These are phyloP conservation scores for Lepidium aucheri DNA, from an alignment of 345 rosid genomes.

Conservation along the genomic window DNA sequence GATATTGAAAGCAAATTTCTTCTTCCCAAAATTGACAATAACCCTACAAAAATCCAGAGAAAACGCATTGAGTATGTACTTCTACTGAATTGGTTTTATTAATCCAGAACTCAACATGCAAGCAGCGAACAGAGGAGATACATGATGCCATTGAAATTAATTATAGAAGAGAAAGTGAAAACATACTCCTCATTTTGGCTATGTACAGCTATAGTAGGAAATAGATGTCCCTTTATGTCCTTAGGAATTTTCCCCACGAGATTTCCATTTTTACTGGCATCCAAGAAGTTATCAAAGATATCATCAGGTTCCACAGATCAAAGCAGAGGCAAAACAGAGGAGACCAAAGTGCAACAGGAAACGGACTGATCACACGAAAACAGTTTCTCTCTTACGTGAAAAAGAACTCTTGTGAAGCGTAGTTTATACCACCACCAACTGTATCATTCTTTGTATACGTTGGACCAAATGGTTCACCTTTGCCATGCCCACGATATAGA, in stretches of 20 bases:
- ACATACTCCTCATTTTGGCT: conserved; percentile 97
- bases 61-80: conserved; percentile 11
- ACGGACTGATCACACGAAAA: neutral
- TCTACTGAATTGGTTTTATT: neutral
- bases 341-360: neutral
- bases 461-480: conserved; percentile 80
- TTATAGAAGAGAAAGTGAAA: conserved; percentile 9
- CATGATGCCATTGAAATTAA: neutral
- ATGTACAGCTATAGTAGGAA: conserved; percentile 91
- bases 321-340: neutral
- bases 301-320: neutral
- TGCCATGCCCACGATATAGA: conserved; percentile 67
- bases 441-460: conserved; percentile 67
- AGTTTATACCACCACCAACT: conserved; percentile 92
- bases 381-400: conserved; percentile 70
- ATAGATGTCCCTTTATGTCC: conserved; percentile 63
- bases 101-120: neutral
- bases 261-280: conserved; percentile 70
- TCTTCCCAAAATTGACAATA: conserved; percentile 84
- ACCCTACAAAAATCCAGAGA: conserved; percentile 46
- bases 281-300: conserved; percentile 17
- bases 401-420: conserved; percentile 74
- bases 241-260: conserved; percentile 59
- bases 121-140: neutral
- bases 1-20: conserved; percentile 66